Conservation (phyloP, 805 yeast genomes). For the Pichia scutulata region DNA sequence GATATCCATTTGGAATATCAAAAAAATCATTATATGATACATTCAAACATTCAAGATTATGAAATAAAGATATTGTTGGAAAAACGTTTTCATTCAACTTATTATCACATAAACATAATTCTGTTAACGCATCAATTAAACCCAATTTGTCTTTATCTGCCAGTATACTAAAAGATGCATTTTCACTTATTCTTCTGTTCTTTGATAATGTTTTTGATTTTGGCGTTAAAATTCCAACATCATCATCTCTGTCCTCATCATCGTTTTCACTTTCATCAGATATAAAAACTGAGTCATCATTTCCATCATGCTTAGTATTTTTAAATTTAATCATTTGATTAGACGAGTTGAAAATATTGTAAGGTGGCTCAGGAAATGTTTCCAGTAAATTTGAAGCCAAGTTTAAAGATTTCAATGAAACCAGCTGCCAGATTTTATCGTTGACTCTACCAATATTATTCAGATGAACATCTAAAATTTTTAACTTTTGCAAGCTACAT, state of each 20-base stretch:
- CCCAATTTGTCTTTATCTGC: neutral
- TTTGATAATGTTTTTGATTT: neutral
- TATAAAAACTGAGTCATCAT: neutral
- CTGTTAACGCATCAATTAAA: conserved; percentile 32
- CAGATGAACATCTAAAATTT: conserved; percentile 69
- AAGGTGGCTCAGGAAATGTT: conserved; percentile 48
- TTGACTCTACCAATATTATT: conserved; percentile 72
- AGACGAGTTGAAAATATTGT: conserved; percentile 12
- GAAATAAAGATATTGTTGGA: conserved; percentile 53
- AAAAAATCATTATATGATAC: conserved; percentile 76
- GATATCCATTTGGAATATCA: conserved; percentile 73
- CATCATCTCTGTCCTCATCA: neutral
- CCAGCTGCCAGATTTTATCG: conserved; percentile 56
- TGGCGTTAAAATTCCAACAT: neutral
- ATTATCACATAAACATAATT: conserved; percentile 72
- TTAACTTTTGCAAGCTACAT: conserved; percentile 50
- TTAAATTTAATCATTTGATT: neutral
- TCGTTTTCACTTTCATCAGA: neutral
- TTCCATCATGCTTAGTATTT: neutral
- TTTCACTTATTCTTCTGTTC: conserved; percentile 14
- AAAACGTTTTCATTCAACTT: conserved; percentile 72
- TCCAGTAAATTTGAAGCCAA: conserved; percentile 66
- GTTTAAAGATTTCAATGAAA: conserved; percentile 51
- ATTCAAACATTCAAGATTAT: conserved; percentile 55
- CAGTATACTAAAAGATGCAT: neutral